These are phyloP conservation scores for Escovopsis sp. DNA, from an alignment of 2,329 filamentous ascomycete species.

Conservation along the genomic window DNA sequence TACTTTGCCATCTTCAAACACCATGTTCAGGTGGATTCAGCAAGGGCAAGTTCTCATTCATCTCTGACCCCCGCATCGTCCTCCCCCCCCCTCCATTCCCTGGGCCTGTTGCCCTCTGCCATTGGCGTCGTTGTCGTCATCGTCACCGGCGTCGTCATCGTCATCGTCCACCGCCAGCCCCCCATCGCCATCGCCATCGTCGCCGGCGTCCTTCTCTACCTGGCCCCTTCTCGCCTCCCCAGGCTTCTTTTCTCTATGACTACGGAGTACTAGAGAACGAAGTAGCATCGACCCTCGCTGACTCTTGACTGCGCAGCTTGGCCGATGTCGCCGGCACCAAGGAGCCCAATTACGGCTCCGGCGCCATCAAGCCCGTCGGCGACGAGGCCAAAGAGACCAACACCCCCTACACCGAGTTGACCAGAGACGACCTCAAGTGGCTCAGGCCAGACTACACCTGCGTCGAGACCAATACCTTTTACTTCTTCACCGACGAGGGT, in stretches of 20 bases:
- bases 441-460: slow-evolving; percentile 63
- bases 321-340: slow-evolving; percentile 83
- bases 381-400: slow-evolving; percentile 60
- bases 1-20: too few species aligned
- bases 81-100: too few species aligned
- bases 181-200: neutral
- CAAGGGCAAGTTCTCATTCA: slow-evolving; percentile 49
- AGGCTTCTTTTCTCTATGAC: too few species aligned
- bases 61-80: slow-evolving; percentile 5
- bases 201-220: too few species aligned
- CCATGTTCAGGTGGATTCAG: slow-evolving; percentile 90
- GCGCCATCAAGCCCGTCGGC: slow-evolving; percentile 73
- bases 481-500: slow-evolving; percentile 67
- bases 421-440: slow-evolving; percentile 72
- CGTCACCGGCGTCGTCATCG: neutral
- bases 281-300: too few species aligned
- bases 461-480: slow-evolving; percentile 93
- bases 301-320: slow-evolving; percentile 28
- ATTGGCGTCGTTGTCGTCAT: neutral
- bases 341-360: slow-evolving; percentile 87
- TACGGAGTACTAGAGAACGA: too few species aligned
- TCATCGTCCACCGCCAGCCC: slow-evolving; percentile 4
- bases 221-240: too few species aligned
- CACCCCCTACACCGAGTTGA: slow-evolving; percentile 66
- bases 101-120: too few species aligned